Percentiles rank a stretch among this genome's conserved stretches.
phyloP scores from a whole-genome alignment of 1,284 basidiomycete genomes.

The Austroboletus olivaceoglutinosus region DNA sequence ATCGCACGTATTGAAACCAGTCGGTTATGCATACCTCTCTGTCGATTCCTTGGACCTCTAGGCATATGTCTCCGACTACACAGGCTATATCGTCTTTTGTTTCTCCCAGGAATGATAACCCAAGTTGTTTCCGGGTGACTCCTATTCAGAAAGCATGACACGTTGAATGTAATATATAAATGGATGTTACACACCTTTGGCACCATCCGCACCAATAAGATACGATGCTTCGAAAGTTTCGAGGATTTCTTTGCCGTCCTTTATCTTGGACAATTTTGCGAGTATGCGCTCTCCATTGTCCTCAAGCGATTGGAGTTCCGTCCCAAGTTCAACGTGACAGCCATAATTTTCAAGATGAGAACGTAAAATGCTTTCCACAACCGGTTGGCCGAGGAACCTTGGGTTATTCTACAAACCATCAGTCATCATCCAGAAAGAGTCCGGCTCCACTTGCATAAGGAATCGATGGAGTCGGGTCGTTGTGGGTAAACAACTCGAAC shows the following conservation, averaged over 20 bases:
- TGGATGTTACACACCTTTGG: conserved; percentile 21
- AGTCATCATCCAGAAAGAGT: background rate
- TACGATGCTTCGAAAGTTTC: conserved; percentile 28
- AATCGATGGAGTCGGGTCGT: conserved; percentile 25
- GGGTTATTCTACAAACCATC: conserved; percentile 9
- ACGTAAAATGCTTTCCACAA: conserved; percentile 33
- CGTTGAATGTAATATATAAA: background rate
- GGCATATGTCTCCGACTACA: conserved; percentile 42
- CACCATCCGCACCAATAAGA: conserved; percentile 42
- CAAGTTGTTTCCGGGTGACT: conserved; percentile 42
- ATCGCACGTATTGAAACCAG: background rate
- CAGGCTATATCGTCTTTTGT: conserved; percentile 34
- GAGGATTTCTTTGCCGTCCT: conserved; percentile 10
- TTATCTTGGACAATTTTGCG: conserved; percentile 24
- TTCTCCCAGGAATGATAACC: conserved; percentile 46
- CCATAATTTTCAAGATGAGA: conserved; percentile 28
- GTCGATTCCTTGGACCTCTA: conserved; percentile 32
- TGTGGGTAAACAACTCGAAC: background rate
- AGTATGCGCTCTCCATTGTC: conserved; percentile 28
- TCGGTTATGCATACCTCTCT: conserved; percentile 28
- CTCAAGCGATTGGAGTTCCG: conserved; percentile 34
- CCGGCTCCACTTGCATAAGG: conserved; percentile 19
- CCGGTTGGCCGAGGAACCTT: conserved; percentile 32
- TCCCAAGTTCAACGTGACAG: conserved; percentile 32
- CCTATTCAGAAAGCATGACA: conserved; percentile 7